Percentiles rank a stretch among this genome's conserved stretches.
Conservation (phyloP, 2,329 filamentous ascomycete species). For the Microsporum audouinii region DNA sequence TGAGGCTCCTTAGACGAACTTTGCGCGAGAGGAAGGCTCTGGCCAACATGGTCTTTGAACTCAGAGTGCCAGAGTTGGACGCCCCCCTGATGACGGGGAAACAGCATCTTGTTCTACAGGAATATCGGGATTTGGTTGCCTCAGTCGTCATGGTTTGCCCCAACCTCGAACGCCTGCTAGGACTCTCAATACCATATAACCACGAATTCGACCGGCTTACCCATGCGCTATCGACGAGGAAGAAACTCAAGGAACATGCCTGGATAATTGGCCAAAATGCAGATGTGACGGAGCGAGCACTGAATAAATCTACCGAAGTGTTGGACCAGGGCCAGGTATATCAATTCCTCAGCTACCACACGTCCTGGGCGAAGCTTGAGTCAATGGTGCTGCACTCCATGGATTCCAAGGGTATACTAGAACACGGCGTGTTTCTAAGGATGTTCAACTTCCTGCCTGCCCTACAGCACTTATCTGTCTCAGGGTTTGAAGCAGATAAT, state of each 20-base stretch:
- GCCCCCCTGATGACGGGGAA: constrained; percentile 27
- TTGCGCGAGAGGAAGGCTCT: constrained; percentile 41
- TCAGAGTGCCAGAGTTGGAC: constrained; percentile 43
- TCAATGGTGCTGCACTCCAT: constrained; percentile 43
- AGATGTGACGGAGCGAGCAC: constrained; percentile 29
- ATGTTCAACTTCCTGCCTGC: constrained; percentile 43
- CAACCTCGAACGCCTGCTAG: constrained; percentile 44
- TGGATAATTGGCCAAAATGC: constrained; percentile 44
- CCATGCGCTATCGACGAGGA: constrained; percentile 45
- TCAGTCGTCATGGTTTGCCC: constrained; percentile 50
- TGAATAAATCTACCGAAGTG: constrained; percentile 23
- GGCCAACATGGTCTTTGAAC: constrained; percentile 42
- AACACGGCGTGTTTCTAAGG: constrained; percentile 45
- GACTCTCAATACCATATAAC: constrained; percentile 42
- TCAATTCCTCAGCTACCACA: constrained; percentile 44
- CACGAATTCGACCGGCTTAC: constrained; percentile 45
- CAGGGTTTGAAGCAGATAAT: constrained; percentile 42
- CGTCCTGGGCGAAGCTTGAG: constrained; percentile 40
- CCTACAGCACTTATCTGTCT: constrained; percentile 43
- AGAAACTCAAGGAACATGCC: constrained; percentile 43
- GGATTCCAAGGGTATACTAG: constrained; percentile 35
- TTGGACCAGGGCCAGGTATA: constrained; percentile 39
- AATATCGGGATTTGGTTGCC: constrained; percentile 42
- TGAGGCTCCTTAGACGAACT: constrained; percentile 45
- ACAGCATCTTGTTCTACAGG: constrained; percentile 33